A percentile compares a stretch with the other conserved stretches of the same genome.
Evolutionary conservation across 331 rosid species (phyloP).

Genomic region (Quercus lobata): DNA sequence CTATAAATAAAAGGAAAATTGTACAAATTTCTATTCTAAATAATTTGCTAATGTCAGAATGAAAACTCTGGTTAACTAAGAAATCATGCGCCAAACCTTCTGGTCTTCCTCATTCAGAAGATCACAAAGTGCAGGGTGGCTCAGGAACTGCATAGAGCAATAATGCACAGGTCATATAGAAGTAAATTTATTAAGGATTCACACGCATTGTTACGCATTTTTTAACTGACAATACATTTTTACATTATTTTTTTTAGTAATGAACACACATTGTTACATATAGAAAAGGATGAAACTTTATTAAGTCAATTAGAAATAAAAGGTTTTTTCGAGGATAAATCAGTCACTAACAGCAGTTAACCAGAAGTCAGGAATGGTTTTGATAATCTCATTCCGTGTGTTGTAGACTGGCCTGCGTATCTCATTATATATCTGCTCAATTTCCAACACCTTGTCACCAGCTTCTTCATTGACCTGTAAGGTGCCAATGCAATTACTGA

Average conservation of each 20-base stretch:
- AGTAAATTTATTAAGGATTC: neutral
- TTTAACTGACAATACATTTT: neutral
- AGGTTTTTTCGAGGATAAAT: neutral
- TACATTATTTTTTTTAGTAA: neutral
- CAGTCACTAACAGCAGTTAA: slow-evolving; percentile 70
- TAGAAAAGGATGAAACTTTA: neutral
- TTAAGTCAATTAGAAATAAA: neutral
- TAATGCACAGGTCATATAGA: slow-evolving; percentile 15
- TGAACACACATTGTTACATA: neutral
- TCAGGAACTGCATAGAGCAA: slow-evolving; percentile 61
- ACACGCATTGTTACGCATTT: neutral
- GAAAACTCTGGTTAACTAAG: neutral
- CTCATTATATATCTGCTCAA: slow-evolving; percentile 81
- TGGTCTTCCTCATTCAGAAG: slow-evolving; percentile 73
- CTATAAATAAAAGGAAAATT: neutral
- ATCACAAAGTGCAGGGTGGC: slow-evolving; percentile 81
- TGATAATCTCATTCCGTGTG: slow-evolving; percentile 66
- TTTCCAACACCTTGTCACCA: slow-evolving; percentile 63
- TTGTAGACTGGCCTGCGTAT: slow-evolving; percentile 67
- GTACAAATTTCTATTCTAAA: neutral
- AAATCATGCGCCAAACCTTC: slow-evolving; percentile 45
- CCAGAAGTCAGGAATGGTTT: slow-evolving; percentile 89
- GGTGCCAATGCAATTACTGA: slow-evolving; percentile 16
- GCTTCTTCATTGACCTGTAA: slow-evolving; percentile 69
- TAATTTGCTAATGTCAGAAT: neutral